phyloP scores from a whole-genome alignment of 2,329 filamentous ascomycete genomes.

The Rasamsonia emersonii region DNA sequence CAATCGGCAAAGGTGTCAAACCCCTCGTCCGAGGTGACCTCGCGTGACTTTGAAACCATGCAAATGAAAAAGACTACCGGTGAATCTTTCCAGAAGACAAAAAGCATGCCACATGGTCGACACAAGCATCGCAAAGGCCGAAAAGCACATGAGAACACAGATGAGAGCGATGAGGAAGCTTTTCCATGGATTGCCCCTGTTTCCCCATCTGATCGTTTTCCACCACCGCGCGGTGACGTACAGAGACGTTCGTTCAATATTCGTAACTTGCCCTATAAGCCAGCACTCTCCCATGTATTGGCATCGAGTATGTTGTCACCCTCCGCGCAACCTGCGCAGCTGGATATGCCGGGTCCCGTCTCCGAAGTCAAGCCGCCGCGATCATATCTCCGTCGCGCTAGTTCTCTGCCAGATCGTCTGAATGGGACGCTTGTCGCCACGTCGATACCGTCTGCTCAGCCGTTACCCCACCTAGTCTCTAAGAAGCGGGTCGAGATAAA shows the following conservation, averaged over 20 bases:
- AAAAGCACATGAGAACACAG: conserved; percentile 7
- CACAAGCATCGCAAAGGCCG: conserved; percentile 22
- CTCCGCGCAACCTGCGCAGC: conserved; percentile 8
- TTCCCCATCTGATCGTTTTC: not conserved
- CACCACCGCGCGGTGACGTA: conserved; percentile 15
- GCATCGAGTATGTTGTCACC: conserved; percentile 62
- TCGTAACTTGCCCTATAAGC: conserved; percentile 53
- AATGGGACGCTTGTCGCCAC: conserved; percentile 26
- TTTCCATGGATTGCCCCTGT: no score
- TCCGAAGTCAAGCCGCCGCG: conserved; percentile 37
- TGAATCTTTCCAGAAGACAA: conserved; percentile 8
- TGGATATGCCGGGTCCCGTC: conserved; percentile 10
- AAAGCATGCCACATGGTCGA: conserved; percentile 12
- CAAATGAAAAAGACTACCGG: conserved; percentile 3
- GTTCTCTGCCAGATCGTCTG: conserved; percentile 63
- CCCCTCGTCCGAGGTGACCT: conserved; percentile 12
- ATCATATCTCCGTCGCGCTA: conserved; percentile 59
- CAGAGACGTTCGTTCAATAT: conserved; percentile 46
- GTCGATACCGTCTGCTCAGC: conserved; percentile 13
- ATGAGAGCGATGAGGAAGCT: conserved; percentile 8
- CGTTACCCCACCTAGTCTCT: conserved; percentile 14
- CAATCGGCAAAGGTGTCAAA: conserved; percentile 16
- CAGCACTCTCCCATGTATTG: conserved; percentile 56
- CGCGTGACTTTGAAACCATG: conserved; percentile 40
- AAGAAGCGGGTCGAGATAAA: conserved; percentile 39